Percentiles rank a stretch among this genome's conserved stretches.
phyloP scores from a whole-genome alignment of 1,139 yeast genomes.

The Pichia cactophila region DNA sequence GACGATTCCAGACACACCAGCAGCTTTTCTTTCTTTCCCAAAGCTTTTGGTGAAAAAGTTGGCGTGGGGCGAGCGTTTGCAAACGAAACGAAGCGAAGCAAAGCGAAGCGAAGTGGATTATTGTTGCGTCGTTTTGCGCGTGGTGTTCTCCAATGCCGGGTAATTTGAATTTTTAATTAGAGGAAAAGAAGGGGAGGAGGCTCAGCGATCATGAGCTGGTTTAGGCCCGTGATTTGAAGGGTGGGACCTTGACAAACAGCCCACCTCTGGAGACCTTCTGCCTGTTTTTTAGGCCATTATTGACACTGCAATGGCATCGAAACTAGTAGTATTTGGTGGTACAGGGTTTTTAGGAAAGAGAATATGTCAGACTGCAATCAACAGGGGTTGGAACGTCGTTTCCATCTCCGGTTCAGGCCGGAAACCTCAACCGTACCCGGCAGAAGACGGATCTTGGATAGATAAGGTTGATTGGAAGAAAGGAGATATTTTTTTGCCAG shows the following conservation, averaged over 20 bases:
- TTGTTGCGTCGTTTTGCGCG: constrained; percentile 1
- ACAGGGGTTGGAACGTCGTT: constrained; percentile 55
- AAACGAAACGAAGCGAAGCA: background rate
- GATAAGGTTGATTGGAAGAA: constrained; percentile 57
- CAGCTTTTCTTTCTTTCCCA: background rate
- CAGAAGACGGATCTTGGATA: constrained; percentile 41
- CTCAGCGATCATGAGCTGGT: background rate
- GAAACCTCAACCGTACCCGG: constrained; percentile 35
- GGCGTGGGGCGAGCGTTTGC: background rate
- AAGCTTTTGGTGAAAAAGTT: background rate
- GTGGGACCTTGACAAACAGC: too few relatives aligned
- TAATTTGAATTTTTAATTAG: background rate
- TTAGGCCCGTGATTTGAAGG: too few relatives aligned
- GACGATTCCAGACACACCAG: background rate
- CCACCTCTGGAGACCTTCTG: too few relatives aligned
- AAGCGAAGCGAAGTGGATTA: too few relatives aligned
- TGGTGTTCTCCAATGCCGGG: background rate
- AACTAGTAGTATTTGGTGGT: constrained; percentile 73
- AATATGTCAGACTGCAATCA: constrained; percentile 63
- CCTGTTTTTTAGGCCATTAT: background rate
- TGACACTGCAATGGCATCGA: constrained; percentile 2
- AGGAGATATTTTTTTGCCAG: constrained; percentile 63
- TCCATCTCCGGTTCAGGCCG: constrained; percentile 51
- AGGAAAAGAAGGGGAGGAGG: background rate
- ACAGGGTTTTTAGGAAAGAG: constrained; percentile 72